Evolutionary conservation across 495 filamentous ascomycete species (phyloP).

Genomic region (Lasiosphaeria hispida): DNA sequence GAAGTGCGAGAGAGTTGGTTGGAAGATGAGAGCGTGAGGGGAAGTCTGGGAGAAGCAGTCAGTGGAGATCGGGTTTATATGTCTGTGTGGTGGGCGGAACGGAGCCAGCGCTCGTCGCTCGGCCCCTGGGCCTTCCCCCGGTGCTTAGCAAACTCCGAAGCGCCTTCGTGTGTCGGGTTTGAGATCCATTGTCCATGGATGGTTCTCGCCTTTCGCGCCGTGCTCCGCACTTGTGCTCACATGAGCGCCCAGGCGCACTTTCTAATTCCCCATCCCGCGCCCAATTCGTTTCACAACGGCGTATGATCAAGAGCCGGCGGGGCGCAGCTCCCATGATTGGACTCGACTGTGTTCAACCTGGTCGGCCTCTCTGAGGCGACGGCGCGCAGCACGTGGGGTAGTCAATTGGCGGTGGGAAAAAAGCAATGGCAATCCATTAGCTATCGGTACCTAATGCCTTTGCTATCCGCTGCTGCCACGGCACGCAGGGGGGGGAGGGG

Average conservation of each 20-base stretch:
- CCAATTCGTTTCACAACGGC: conserved; percentile 9
- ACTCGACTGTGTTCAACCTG: neutral
- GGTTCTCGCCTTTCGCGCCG: conserved; percentile 5
- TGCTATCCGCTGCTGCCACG: conserved; percentile 24
- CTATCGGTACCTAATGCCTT: conserved; percentile 16
- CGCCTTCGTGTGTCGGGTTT: conserved; percentile 11
- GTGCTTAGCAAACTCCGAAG: neutral
- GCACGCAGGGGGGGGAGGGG: neutral
- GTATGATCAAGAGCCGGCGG: conserved; percentile 18
- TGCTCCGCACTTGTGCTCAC: conserved; percentile 25
- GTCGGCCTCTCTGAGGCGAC: conserved; percentile 12
- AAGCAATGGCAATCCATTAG: conserved; percentile 2
- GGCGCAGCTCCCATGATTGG: conserved; percentile 22
- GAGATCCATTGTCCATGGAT: conserved; percentile 13
- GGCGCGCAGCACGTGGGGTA: conserved; percentile 25
- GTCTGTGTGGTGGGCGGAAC: too few species aligned
- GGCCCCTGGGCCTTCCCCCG: neutral
- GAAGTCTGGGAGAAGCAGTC: too few species aligned
- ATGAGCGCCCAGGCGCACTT: conserved; percentile 10
- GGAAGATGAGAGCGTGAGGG: too few species aligned
- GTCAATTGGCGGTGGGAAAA: conserved; percentile 6
- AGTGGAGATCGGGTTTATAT: too few species aligned
- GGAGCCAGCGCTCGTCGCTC: too few species aligned
- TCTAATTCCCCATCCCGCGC: neutral
- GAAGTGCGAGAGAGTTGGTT: too few species aligned